Evolutionary conservation across 192 early-diverging fungal genomes (phyloP), one percentile per base, ranked within the genome.

Genomic region (Umbelopsis sp.): DNA sequence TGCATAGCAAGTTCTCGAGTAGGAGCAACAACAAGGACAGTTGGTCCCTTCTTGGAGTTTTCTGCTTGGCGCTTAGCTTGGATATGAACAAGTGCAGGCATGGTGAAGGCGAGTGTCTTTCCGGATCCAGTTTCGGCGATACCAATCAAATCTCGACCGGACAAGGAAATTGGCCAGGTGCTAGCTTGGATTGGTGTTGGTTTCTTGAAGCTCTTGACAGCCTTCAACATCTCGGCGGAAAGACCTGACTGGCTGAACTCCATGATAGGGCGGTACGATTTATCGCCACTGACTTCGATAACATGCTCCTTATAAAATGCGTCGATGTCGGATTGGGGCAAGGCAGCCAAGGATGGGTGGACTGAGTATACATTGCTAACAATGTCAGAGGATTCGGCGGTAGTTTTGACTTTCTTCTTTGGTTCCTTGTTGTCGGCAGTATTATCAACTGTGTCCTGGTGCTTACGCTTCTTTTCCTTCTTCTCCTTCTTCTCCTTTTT

Each of bases 1-100:
- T 98, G 97, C 75, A 97, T 87, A 5, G 97, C 97, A 54, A 99
- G 85, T 85, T 99, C 97, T 72, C 97, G 94, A 14, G 97, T 99
- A 11, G 97, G 97, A 26, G 97, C 92, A 10, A 99, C 81, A 29
- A 98, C 86, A 17, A 99, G 84, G 26, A 96, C 87, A 29, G 86
- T 78, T 4, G 97, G 96, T 5, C 53, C 45, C 36, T 70, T 71
- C 32, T 87, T 89, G 0, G 43, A 44, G 25, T 26, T n/a, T 25
- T 52, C 41, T 20, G 14, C n/a, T 36, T 80, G 68, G 49, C 84
- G 84, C 74, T 93, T 92, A 53, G 89, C 91, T 25, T 90, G 80
- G 66, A 98, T 88, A 77, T 94, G 91, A 47, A 92, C 84, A 66
- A 98, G 77, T 31, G 91, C 95, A 17, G 98, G 98, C 70, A 99